A percentile compares a stretch with the other conserved stretches of the same genome.
Evolutionary conservation across 345 rosid species (phyloP).

Genomic region (Corchorus capsularis): DNA sequence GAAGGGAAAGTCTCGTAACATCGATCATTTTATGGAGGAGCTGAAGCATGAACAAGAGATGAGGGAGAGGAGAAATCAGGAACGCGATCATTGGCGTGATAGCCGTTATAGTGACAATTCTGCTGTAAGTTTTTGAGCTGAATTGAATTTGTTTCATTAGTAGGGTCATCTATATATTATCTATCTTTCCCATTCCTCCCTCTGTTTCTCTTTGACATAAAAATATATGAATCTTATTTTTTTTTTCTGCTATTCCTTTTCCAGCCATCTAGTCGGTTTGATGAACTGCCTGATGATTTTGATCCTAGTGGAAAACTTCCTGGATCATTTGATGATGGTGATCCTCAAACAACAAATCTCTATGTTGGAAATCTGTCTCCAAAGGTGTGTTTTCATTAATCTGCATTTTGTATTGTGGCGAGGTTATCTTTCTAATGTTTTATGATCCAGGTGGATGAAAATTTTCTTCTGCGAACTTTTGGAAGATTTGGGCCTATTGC

Average conservation of each 20-base stretch:
- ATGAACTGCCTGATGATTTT: conserved; percentile 95
- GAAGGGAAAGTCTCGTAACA: conserved; percentile 85
- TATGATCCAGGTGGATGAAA: conserved; percentile 84
- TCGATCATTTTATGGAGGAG: conserved; percentile 98
- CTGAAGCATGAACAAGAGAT: conserved; percentile 95
- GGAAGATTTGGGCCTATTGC: conserved; percentile 99
- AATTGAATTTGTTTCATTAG: background rate
- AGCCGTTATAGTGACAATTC: conserved; percentile 64
- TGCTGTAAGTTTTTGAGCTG: conserved; percentile 48
- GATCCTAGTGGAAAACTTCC: conserved; percentile 96
- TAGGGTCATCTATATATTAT: background rate
- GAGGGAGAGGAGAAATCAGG: conserved; percentile 96
- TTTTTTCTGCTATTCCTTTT: conserved; percentile 26
- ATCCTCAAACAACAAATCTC: conserved; percentile 97
- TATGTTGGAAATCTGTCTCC: conserved; percentile 98
- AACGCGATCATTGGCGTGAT: conserved; percentile 79
- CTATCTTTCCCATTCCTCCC: background rate
- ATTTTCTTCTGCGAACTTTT: conserved; percentile 93
- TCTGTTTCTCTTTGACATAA: conserved; percentile 5
- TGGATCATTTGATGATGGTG: conserved; percentile 99
- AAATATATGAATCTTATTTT: conserved; percentile 18
- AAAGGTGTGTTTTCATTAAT: conserved; percentile 42
- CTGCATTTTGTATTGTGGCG: conserved; percentile 8
- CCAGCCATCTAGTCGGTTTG: conserved; percentile 93
- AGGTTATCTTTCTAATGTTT: conserved; percentile 16